A percentile compares a stretch with the other conserved stretches of the same genome.
phyloP scores from a whole-genome alignment of 495 filamentous ascomycete genomes.

The Talaromyces borbonicus region DNA sequence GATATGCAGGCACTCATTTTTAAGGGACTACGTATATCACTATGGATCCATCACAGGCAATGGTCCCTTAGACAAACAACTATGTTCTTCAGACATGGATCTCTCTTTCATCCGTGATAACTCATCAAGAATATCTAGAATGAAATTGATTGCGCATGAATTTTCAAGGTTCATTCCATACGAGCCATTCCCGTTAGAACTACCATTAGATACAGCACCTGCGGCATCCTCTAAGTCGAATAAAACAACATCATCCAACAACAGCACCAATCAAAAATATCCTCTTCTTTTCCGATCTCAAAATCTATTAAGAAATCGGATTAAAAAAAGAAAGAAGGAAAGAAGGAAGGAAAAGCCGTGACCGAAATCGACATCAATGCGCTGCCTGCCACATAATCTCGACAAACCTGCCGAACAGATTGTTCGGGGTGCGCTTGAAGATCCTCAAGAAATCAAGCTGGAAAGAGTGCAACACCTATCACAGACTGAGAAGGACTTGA shows the following conservation, averaged over 20 bases:
- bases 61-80: no score
- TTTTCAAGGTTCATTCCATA: no score
- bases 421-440: neutral
- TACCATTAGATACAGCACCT: neutral
- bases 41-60: no score
- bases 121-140: no score
- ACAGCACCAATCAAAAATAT: neutral
- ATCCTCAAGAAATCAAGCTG: neutral
- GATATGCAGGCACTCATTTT: no score
- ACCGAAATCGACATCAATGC: constrained; percentile 15
- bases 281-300: neutral
- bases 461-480: neutral
- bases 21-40: no score
- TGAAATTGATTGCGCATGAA: no score
- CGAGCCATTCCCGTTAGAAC: no score
- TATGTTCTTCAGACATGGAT: no score
- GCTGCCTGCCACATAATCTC: constrained; percentile 39
- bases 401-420: constrained; percentile 12
- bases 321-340: no score
- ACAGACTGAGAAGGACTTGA: neutral
- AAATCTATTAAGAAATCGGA: neutral
- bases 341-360: constrained; percentile 6
- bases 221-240: neutral
- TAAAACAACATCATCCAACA: no score
- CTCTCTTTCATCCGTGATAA: no score